Conservation (phyloP, 2,329 filamentous ascomycete genomes). For the Penicillium sp. region DNA sequence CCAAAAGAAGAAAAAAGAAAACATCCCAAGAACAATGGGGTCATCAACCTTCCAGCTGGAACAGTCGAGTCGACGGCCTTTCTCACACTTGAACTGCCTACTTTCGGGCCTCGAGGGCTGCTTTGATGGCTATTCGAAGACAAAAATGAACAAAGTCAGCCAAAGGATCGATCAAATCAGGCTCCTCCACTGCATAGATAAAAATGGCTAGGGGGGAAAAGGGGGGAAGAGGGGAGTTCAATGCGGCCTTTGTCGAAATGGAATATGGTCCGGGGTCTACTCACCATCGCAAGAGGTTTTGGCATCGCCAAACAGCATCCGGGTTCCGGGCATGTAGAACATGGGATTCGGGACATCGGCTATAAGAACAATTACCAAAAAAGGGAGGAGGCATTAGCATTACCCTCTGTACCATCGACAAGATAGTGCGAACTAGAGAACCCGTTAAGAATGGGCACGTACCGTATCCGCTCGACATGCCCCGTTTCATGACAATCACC, state of each 20-base stretch:
- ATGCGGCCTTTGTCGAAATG: background rate
- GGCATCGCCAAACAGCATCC: constrained; percentile 89
- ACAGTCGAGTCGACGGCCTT: too few species aligned
- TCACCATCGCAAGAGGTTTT: constrained; percentile 74
- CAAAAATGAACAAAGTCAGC: background rate
- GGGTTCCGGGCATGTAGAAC: constrained; percentile 85
- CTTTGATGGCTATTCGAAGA: constrained; percentile 37
- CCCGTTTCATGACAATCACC: constrained; percentile 87
- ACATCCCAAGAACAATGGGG: too few species aligned
- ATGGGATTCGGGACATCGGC: constrained; percentile 88
- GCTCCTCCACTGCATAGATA: too few species aligned
- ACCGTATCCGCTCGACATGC: constrained; percentile 84
- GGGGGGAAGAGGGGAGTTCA: too few species aligned
- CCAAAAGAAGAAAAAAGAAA: too few species aligned
- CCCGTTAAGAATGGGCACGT: constrained; percentile 26
- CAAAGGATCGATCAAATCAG: background rate
- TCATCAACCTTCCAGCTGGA: too few species aligned
- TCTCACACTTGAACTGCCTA: constrained; percentile 8
- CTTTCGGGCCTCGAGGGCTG: constrained; percentile 30
- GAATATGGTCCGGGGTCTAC: constrained; percentile 20
- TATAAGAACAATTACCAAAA: constrained; percentile 25
- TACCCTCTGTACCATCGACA: background rate
- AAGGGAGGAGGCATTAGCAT: background rate
- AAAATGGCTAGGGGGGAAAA: too few species aligned
- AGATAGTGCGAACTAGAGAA: too few species aligned